Evolutionary conservation across 495 filamentous ascomycete species (phyloP).

Genomic region (Aspergillus funiculosus): DNA sequence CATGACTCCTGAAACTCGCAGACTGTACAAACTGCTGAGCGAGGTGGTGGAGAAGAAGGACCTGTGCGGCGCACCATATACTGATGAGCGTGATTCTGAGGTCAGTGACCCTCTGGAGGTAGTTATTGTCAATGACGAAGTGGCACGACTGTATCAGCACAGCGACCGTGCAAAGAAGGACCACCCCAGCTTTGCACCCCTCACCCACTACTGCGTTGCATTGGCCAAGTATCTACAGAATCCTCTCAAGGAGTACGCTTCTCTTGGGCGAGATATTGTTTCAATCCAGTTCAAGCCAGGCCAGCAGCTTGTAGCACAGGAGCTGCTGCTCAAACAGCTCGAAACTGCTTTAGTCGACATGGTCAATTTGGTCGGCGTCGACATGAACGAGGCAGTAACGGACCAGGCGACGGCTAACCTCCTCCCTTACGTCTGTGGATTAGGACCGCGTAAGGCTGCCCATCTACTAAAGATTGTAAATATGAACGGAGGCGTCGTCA

Average conservation of each 20-base stretch:
- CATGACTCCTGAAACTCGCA: conserved; percentile 82
- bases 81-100: conserved; percentile 54
- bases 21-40: conserved; percentile 71
- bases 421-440: conserved; percentile 83
- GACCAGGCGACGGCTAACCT: conserved; percentile 77
- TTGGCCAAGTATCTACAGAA: conserved; percentile 87
- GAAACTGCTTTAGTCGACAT: conserved; percentile 96
- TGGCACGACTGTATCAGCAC: conserved; percentile 87
- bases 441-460: conserved; percentile 87
- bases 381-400: conserved; percentile 82
- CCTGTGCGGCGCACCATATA: conserved; percentile 66
- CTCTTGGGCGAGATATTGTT: conserved; percentile 77
- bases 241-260: conserved; percentile 92
- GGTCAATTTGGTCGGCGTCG: conserved; percentile 92
- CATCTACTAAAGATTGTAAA: conserved; percentile 86
- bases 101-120: conserved; percentile 73
- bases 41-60: conserved; percentile 68
- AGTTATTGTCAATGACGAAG: conserved; percentile 90
- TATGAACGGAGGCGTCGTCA: conserved; percentile 76
- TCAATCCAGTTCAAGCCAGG: conserved; percentile 84
- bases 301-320: conserved; percentile 79
- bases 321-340: conserved; percentile 75
- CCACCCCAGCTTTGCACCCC: conserved; percentile 67
- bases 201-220: conserved; percentile 82
- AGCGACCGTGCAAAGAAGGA: conserved; percentile 76